Conservation (phyloP, 176 grass and related monocot species). For the Metroxylon sagu region DNA sequence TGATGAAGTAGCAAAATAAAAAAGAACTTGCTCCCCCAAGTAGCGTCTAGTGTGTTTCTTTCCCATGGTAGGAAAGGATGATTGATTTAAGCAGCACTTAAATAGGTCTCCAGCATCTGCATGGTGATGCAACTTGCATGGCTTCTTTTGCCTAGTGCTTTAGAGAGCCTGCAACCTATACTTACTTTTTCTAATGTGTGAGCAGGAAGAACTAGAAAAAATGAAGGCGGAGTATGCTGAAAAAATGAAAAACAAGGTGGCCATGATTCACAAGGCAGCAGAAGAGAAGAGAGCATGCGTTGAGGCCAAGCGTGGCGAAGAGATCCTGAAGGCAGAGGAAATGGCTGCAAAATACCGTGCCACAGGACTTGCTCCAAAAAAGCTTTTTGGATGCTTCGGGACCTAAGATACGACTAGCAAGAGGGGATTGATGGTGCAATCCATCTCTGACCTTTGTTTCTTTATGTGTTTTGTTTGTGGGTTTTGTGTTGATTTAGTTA, state of each 20-base stretch:
- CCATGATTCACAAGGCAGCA: conserved; percentile 68
- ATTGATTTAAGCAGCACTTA: too few species aligned
- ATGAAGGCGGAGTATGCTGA: conserved; percentile 87
- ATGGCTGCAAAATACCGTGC: conserved; percentile 70
- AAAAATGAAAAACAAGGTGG: conserved; percentile 85
- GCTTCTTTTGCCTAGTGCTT: too few species aligned
- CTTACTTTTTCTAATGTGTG: background rate
- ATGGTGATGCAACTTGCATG: too few species aligned
- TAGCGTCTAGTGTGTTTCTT: too few species aligned
- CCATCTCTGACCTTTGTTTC: conserved; percentile 15
- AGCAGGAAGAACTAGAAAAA: conserved; percentile 89
- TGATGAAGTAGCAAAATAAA: too few species aligned
- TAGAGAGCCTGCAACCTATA: background rate
- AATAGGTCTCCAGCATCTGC: too few species aligned
- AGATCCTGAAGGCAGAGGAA: conserved; percentile 83
- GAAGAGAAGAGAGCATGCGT: conserved; percentile 85
- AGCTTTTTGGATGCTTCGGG: conserved; percentile 78
- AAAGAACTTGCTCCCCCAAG: too few species aligned
- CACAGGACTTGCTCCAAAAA: conserved; percentile 70
- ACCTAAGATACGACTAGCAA: conserved; percentile 18
- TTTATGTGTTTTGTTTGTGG: conserved; percentile 3
- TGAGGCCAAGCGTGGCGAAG: conserved; percentile 57
- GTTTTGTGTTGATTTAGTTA: conserved; percentile 15
- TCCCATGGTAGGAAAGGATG: too few species aligned
- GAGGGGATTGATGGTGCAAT: conserved; percentile 3